Conservation (phyloP, 2,329 filamentous ascomycete species). For the Talaromyces sp. region DNA sequence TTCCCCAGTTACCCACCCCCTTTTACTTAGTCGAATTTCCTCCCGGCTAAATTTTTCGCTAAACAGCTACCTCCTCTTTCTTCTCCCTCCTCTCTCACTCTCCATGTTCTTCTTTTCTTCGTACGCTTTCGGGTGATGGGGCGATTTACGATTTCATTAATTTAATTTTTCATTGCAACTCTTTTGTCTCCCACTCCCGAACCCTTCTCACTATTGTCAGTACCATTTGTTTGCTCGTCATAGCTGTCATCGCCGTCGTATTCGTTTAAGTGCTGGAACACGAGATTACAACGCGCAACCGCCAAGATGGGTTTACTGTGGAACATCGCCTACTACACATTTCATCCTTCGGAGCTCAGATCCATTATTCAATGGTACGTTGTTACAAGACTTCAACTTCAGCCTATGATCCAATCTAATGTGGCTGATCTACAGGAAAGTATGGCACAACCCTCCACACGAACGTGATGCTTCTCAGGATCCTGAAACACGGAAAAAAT, state of each 20-base stretch:
- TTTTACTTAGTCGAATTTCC: not conserved
- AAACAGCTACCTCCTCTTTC: conserved; percentile 16
- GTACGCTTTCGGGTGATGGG: conserved; percentile 3
- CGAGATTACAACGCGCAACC: not conserved
- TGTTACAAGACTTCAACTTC: not conserved
- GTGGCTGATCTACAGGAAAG: conserved; percentile 62
- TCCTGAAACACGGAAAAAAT: conserved; percentile 68
- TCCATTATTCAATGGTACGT: conserved; percentile 83
- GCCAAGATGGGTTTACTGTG: conserved; percentile 41
- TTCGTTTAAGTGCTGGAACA: conserved; percentile 11
- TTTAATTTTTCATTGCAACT: not conserved
- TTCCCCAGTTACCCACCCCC: not conserved
- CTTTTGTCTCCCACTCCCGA: not conserved
- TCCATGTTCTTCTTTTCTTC: conserved; percentile 18
- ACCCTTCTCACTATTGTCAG: not conserved
- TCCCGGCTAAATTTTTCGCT: conserved; percentile 18
- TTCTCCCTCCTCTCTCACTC: conserved; percentile 16
- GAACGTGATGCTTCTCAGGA: conserved; percentile 74
- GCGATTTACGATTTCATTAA: not conserved
- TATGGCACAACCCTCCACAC: conserved; percentile 95
- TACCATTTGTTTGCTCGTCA: not conserved
- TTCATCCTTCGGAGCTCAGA: conserved; percentile 75
- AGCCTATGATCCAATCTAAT: not conserved
- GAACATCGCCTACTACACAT: conserved; percentile 65
- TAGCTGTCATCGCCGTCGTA: not conserved